Conservation (phyloP, 2,329 filamentous ascomycete species). For the Pseudogymnoascus sp. region DNA sequence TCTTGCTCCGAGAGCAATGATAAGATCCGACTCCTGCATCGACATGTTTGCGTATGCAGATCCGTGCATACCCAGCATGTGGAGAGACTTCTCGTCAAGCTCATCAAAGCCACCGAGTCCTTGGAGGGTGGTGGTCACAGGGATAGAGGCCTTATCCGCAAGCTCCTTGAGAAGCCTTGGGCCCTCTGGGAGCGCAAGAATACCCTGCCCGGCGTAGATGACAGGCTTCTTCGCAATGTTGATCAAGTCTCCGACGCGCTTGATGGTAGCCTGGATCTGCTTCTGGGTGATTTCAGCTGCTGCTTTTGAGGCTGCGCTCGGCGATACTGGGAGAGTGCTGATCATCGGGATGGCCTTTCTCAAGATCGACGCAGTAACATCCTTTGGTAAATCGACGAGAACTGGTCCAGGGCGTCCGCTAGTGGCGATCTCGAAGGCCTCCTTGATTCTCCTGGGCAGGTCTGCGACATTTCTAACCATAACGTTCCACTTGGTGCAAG, state of each 20-base stretch:
- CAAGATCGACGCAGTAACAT: conserved; percentile 81
- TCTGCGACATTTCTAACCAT: conserved; percentile 96
- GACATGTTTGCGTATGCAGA: conserved; percentile 96
- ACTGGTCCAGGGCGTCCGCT: conserved; percentile 90
- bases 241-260: conserved; percentile 71
- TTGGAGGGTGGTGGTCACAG: conserved; percentile 92
- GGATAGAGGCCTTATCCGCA: conserved; percentile 83
- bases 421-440: conserved; percentile 96
- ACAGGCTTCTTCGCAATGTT: conserved; percentile 89
- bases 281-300: conserved; percentile 64
- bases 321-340: conserved; percentile 59
- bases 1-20: conserved; percentile 85
- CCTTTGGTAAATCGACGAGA: conserved; percentile 91
- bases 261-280: conserved; percentile 66
- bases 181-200: conserved; percentile 72
- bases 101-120: conserved; percentile 90
- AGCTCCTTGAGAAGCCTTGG: conserved; percentile 73
- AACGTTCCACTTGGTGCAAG: conserved; percentile 98
- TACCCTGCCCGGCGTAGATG: conserved; percentile 88
- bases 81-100: conserved; percentile 83
- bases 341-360: conserved; percentile 67
- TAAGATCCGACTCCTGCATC: conserved; percentile 93
- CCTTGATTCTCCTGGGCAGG: conserved; percentile 87
- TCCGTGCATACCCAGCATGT: conserved; percentile 99
- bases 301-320: conserved; percentile 77